Percentiles rank a stretch among this genome's conserved stretches.
These are phyloP conservation scores for Parietaria judaica DNA, from an alignment of 306 rosid species.

Conservation along the genomic window DNA sequence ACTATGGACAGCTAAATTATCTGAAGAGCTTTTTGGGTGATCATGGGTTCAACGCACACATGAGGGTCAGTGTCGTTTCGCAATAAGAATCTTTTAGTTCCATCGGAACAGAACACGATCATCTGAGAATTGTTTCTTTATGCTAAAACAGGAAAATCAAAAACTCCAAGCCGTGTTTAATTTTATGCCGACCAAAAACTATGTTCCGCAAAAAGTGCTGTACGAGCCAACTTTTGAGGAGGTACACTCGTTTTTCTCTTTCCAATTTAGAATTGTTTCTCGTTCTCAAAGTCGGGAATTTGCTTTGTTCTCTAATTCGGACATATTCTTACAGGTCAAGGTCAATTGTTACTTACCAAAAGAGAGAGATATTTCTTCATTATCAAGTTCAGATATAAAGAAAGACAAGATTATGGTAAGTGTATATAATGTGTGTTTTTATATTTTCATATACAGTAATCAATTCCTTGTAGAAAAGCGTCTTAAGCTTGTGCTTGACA, in stretches of 20 bases:
- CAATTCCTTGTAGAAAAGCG: neutral
- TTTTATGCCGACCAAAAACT: slow-evolving; percentile 2
- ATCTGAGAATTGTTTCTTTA: neutral
- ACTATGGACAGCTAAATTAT: slow-evolving; percentile 11
- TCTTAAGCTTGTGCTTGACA: slow-evolving; percentile 1
- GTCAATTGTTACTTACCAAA: neutral
- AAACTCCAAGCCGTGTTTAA: slow-evolving; percentile 21
- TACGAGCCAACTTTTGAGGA: slow-evolving; percentile 21
- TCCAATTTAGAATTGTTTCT: neutral
- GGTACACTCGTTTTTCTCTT: slow-evolving; percentile 13
- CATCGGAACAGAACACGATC: neutral
- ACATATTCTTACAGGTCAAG: slow-evolving; percentile 9
- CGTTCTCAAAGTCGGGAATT: too few species aligned
- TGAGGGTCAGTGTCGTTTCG: slow-evolving; percentile 19
- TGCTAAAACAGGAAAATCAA: slow-evolving; percentile 26
- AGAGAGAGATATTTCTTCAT: slow-evolving; percentile 11
- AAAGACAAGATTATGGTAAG: slow-evolving; percentile 22
- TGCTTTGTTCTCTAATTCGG: neutral
- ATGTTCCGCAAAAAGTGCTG: slow-evolving; percentile 12
- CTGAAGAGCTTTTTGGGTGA: slow-evolving; percentile 16
- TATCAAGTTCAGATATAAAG: slow-evolving; percentile 15
- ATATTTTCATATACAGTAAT: neutral
- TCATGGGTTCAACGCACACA: slow-evolving; percentile 4
- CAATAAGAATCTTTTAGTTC: neutral
- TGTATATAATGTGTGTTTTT: too few species aligned